Base-by-base conservation (phyloP, 768 basidiomycete species). In the Hericium coralloides region DNA sequence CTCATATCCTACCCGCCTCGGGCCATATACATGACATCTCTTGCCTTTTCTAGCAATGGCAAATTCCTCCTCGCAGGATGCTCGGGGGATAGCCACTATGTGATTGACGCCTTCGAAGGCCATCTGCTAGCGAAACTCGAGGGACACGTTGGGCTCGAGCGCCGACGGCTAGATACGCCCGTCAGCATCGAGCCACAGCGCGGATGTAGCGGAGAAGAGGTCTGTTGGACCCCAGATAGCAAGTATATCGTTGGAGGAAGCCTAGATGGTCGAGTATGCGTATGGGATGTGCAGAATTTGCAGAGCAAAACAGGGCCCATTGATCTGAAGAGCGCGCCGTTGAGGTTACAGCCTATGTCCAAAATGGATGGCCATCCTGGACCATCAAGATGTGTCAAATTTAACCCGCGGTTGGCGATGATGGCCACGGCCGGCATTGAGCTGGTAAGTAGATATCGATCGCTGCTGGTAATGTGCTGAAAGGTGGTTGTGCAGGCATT, bases 211-310 rank as follows among this genome's bases (percentile, higher is more conserved):
- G 92, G 95, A 12, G 93, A 98, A 68, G 97, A 98, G 73, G 87
- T 95, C 4, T 80, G 81, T 12, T 98, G 92, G 92, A 94, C 91
- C 2, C 90, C 92, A 0, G 95, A 99, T 69, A 93, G 92, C 70
- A 90, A 90, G 69, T 99, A 80, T 64, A 78, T 98, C 45, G 69
- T 97, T 5, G 80, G 89, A 20, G 97, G 97, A 54, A 87, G 85
- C 66, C 76, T 89, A 31, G 85, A 95, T 66, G 97, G 97, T 48
- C 83, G 80, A 63, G 74, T 98, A n/a, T 69, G 79, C 49, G 72
- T 95, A 18, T 99, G 95, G 95, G 94, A 98, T 64, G 74, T 90
- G 39, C 78, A 87, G 62, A 78, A 77, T 61, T 68, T 90, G 56
- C 82, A 81, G 31, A 39, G 73, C 57, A 73, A 75, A 58, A 66